phyloP scores from a whole-genome alignment of 2,329 filamentous ascomycete genomes.

The Colletotrichum neosansevieriae region DNA sequence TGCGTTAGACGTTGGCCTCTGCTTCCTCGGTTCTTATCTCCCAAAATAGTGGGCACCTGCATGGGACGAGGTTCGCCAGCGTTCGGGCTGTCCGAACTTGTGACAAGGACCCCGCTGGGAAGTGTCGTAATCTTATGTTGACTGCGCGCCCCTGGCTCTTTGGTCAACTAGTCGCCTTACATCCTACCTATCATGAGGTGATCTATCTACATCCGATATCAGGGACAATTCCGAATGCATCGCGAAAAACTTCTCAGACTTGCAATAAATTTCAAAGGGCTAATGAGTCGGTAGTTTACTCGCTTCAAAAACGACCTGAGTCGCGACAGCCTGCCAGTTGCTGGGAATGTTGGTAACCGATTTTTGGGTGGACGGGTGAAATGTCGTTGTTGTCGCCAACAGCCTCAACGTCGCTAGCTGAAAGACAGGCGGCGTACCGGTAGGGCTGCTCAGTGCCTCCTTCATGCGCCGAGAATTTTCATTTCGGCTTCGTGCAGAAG shows the following conservation, averaged over 20 bases:
- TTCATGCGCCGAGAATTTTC: constrained; percentile 1
- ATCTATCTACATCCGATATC: constrained; percentile 30
- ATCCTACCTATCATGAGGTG: constrained; percentile 28
- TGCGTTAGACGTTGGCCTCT: constrained; percentile 35
- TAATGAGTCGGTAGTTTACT: background rate
- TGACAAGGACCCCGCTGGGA: constrained; percentile 21
- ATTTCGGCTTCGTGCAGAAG: constrained; percentile 5
- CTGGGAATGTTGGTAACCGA: background rate
- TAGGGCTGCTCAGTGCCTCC: constrained; percentile 2
- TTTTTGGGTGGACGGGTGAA: background rate
- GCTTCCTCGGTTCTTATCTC: constrained; percentile 40
- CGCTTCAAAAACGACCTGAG: background rate
- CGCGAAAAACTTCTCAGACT: background rate
- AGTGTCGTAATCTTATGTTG: constrained; percentile 20
- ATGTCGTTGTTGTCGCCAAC: background rate
- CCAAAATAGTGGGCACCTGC: constrained; percentile 18
- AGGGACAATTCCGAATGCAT: constrained; percentile 1
- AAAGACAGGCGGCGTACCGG: constrained; percentile 1
- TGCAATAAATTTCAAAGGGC: background rate
- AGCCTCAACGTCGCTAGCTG: constrained; percentile 5
- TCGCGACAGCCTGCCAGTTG: too few species aligned
- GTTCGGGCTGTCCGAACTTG: constrained; percentile 34
- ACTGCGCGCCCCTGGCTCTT: constrained; percentile 2
- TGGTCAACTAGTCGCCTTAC: background rate
- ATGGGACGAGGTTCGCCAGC: constrained; percentile 11